A percentile compares a stretch with the other conserved stretches of the same genome.
These are phyloP conservation scores for Pseudomassariella vexata DNA, from an alignment of 2,329 filamentous ascomycete genomes.

Conservation along the genomic window DNA sequence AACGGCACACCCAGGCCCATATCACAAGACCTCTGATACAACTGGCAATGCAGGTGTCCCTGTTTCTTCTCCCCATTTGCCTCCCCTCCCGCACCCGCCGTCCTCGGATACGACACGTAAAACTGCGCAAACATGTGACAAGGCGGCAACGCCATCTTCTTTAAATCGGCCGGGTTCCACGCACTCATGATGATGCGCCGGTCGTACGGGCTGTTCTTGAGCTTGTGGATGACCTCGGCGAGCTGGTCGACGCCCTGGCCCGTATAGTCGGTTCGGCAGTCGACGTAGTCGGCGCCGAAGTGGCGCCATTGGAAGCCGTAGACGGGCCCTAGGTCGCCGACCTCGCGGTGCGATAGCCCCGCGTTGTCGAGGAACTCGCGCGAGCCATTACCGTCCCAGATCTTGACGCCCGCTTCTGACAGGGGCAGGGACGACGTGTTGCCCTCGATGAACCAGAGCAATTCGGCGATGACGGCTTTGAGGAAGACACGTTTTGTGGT, in stretches of 20 bases:
- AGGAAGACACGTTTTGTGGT: conserved; percentile 97
- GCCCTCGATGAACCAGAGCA: conserved; percentile 92
- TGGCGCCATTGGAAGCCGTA: conserved; percentile 99
- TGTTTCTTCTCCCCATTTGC: conserved; percentile 29
- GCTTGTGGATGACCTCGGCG: conserved; percentile 80
- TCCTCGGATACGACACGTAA: conserved; percentile 59
- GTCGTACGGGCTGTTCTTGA: conserved; percentile 80
- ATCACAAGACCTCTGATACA: conserved; percentile 93
- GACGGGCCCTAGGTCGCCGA: conserved; percentile 87
- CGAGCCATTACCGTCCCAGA: conserved; percentile 97
- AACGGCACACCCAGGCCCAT: conserved; percentile 97
- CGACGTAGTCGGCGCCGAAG: conserved; percentile 86
- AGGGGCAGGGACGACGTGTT: conserved; percentile 75
- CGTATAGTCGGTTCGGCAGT: conserved; percentile 73
- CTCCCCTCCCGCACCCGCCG: conserved; percentile 14
- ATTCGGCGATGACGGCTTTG: conserved; percentile 81
- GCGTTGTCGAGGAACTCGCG: conserved; percentile 84
- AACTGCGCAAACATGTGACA: conserved; percentile 86
- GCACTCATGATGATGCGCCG: conserved; percentile 84
- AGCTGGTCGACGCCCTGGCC: conserved; percentile 91
- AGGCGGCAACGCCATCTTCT: conserved; percentile 71
- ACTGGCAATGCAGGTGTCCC: conserved; percentile 75
- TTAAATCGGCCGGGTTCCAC: conserved; percentile 81
- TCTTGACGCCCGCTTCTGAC: conserved; percentile 77
- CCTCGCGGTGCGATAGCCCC: conserved; percentile 73